Conservation (phyloP, 2,329 filamentous ascomycete genomes). For the Balansia obtecta region DNA sequence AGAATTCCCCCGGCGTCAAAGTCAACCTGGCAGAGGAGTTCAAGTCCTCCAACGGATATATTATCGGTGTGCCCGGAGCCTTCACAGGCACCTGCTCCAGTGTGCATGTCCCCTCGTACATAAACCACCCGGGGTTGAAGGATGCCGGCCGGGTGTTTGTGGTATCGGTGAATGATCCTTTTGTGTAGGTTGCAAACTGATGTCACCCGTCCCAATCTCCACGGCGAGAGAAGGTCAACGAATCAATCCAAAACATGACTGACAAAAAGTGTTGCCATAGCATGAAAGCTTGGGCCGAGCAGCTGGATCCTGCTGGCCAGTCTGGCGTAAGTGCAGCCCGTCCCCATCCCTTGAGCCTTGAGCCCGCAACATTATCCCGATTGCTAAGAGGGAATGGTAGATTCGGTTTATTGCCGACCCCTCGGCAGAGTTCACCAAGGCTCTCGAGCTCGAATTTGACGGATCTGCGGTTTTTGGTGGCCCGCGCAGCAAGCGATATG, state of each 20-base stretch:
- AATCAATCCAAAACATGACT: not conserved
- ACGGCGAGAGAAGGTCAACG: not conserved
- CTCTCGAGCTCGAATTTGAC: constrained; percentile 74
- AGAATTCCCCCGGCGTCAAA: constrained; percentile 84
- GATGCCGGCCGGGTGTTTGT: constrained; percentile 78
- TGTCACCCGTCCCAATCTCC: not conserved
- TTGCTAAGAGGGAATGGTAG: constrained; percentile 27
- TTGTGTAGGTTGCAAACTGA: constrained; percentile 55
- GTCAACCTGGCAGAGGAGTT: constrained; percentile 76
- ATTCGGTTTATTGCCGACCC: constrained; percentile 86
- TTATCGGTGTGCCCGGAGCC: constrained; percentile 75
- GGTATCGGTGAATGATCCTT: constrained; percentile 85
- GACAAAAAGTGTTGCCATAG: constrained; percentile 26
- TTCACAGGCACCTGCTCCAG: constrained; percentile 50
- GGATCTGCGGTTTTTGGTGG: constrained; percentile 69
- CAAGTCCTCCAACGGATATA: constrained; percentile 56
- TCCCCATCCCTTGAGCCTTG: not conserved
- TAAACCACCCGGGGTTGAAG: constrained; percentile 66
- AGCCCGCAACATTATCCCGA: not conserved
- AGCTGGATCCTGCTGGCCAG: constrained; percentile 61
- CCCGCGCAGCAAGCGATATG: constrained; percentile 76
- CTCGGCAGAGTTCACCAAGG: constrained; percentile 65
- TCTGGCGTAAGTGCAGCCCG: constrained; percentile 55
- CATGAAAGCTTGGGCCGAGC: constrained; percentile 79
- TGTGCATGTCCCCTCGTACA: constrained; percentile 73